Base-by-base conservation (phyloP, 2,329 filamentous ascomycete species). In the Diaporthe sp. region DNA sequence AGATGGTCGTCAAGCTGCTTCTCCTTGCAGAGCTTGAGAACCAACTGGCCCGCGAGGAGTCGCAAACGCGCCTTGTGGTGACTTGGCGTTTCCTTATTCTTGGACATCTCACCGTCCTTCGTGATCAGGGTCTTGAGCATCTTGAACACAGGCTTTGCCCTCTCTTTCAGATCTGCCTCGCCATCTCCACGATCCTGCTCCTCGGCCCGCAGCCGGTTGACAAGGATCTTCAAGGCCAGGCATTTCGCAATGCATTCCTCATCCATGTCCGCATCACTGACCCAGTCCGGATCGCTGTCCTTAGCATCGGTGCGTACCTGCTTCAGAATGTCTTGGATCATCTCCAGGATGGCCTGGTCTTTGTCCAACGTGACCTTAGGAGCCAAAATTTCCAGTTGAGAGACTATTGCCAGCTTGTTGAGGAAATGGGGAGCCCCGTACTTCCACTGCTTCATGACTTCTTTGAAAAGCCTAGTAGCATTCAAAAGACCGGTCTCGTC, bases 231-330 rank as follows among this genome's bases (percentile, higher is more conserved):
- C 65, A 98, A 86, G 1, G 96, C 94, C 87, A 95, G 92, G 74
- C 92, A 91, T 84, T 98, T 98, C 28, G 95, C 93, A 76, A 93
- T 90, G 22, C 95, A 93, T 81, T 98, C 95, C 71, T 96, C 92
- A 78, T 98, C 94, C 78, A 95, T 85, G 47, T 91, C 88, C 17
- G 90, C 88, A 75, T 93, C 90, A 20, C 91, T 87, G 22, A 92
- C 91, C 93, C 95, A 96, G 6, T 88, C 87, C 22, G 90, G 90
- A 75, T 92, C 88, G 1, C 84, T 84, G 1, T 88, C 87, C 49
- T 87, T 87, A 5, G 90, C 88, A n/a, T 92, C 87, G 0, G 90
- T 90, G 49, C 93, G 92, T 39, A 93, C 92, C 78, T 93, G 88
- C 28, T 94, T 89, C 2, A 98, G 87, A 37, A 97, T 91, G 73